phyloP scores from a whole-genome alignment of 805 yeast genomes.

The Myxozyma monticola region DNA sequence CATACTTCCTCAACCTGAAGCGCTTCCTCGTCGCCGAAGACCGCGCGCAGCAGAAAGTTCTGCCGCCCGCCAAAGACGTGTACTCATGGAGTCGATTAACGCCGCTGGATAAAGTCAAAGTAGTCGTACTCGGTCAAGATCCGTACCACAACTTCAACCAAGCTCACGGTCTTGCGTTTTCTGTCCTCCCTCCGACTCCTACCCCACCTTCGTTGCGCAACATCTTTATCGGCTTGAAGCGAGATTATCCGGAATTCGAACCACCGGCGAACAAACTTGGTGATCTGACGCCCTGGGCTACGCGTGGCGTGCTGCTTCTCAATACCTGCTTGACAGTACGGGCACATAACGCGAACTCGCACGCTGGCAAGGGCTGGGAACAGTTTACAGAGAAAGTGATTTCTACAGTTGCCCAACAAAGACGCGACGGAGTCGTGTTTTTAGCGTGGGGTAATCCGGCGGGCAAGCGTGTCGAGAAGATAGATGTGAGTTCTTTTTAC shows the following conservation, averaged over 20 bases:
- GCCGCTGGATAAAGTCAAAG: conserved; percentile 70
- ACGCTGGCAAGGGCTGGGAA: conserved; percentile 91
- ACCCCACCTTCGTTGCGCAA: conserved; percentile 88
- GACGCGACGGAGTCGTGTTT: conserved; percentile 60
- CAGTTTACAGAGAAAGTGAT: conserved; percentile 76
- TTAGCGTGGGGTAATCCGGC: conserved; percentile 86
- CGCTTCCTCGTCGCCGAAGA: conserved; percentile 54
- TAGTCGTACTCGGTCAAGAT: conserved; percentile 89
- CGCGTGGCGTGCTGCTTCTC: conserved; percentile 80
- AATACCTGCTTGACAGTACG: conserved; percentile 89
- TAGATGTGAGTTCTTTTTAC: conserved; percentile 28
- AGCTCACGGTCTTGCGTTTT: conserved; percentile 95
- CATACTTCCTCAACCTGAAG: conserved; percentile 77
- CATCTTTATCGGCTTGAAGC: conserved; percentile 74
- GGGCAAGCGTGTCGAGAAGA: conserved; percentile 54
- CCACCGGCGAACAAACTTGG: conserved; percentile 52
- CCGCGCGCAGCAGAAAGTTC: conserved; percentile 51
- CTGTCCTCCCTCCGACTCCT: conserved; percentile 78
- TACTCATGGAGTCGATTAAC: conserved; percentile 92
- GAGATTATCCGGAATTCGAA: conserved; percentile 66
- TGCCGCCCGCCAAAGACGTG: conserved; percentile 75
- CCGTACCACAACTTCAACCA: conserved; percentile 92
- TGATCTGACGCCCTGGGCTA: conserved; percentile 79
- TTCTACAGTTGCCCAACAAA: conserved; percentile 45
- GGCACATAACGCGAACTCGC: conserved; percentile 92